Evolutionary conservation across 2,329 filamentous ascomycete species (phyloP), one percentile per base, ranked within the genome.

Genomic region (Paracamarosporium sp.): DNA sequence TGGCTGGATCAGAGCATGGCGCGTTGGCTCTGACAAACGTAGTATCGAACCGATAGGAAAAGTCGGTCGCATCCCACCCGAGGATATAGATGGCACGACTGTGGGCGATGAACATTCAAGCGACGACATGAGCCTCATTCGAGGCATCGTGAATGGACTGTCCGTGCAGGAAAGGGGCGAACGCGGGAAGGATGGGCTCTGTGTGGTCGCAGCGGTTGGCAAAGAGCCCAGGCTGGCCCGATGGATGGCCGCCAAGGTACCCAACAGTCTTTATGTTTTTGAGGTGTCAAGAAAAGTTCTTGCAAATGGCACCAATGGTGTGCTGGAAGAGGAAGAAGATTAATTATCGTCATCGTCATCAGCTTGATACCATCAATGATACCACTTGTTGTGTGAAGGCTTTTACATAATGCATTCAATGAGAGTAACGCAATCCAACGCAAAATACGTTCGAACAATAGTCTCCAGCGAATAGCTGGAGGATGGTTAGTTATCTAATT

Each of bases 131-230:
- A 57, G 65, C 6, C 47, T 72, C 8, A 82, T 93, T 53, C 86
- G 85, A 67, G 95, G 95, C 40, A 83, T 98, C 7, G 83, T 99
- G 65, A 99, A 98, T 72, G 93, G 91, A 66, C 89, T 99, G 57
- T 87, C 91, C 1, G 85, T 97, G 13, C 93, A 95, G 66, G 95
- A 98, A 76, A 85, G 91, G 17, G 92, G 93, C 3, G 89, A 92
- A 17, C 82, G 89, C 58, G 91, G 90, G 30, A 87, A 86, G 65
- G 79, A 82, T 43, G 93, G 93, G 0, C 78, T 97, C 1, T 94
- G 91, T 67, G 85, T 98, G 27, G 88, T 96, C 12, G 91, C 88
- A n/a, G 95, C 90, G 15, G 85, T 96, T 1, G 93, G 91, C 33
- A 94, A 91, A 71, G 92, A 97, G 77, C 90, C 93, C 76, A 86